Conservation (phyloP, 768 basidiomycete species). For the Boletus pseudo-olivaceus region DNA sequence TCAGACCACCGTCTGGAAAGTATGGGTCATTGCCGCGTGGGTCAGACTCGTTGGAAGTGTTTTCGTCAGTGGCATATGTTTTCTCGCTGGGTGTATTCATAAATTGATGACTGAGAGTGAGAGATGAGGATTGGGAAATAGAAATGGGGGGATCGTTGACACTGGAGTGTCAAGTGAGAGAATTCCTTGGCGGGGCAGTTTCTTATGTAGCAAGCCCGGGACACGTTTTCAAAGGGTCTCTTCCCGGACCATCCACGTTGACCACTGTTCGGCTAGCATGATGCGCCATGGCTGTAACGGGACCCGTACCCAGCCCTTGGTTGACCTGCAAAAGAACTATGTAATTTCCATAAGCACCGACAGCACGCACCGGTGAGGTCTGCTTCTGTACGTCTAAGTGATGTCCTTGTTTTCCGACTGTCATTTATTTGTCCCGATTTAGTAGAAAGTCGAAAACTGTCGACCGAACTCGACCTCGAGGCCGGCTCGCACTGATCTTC, state of each 20-base stretch:
- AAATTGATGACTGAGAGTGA: background rate
- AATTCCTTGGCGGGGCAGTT: background rate
- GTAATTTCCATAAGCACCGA: background rate
- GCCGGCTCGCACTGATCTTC: no score
- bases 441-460: background rate
- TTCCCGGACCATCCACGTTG: background rate
- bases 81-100: conserved; percentile 7
- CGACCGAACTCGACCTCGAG: background rate
- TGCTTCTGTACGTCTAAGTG: background rate
- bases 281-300: background rate
- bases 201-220: background rate
- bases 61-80: background rate
- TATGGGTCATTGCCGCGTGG: background rate
- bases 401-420: background rate
- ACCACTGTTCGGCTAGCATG: conserved; percentile 6
- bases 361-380: background rate
- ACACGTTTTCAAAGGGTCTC: background rate
- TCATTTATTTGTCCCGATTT: background rate
- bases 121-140: background rate
- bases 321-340: background rate
- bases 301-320: background rate
- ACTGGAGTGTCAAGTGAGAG: background rate
- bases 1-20: conserved; percentile 24
- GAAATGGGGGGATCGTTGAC: background rate
- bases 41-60: background rate